Percentiles rank a stretch among this genome's conserved stretches.
Evolutionary conservation across 768 basidiomycete genomes (phyloP).

Genomic region (Gloeopeniophorella convolvens): DNA sequence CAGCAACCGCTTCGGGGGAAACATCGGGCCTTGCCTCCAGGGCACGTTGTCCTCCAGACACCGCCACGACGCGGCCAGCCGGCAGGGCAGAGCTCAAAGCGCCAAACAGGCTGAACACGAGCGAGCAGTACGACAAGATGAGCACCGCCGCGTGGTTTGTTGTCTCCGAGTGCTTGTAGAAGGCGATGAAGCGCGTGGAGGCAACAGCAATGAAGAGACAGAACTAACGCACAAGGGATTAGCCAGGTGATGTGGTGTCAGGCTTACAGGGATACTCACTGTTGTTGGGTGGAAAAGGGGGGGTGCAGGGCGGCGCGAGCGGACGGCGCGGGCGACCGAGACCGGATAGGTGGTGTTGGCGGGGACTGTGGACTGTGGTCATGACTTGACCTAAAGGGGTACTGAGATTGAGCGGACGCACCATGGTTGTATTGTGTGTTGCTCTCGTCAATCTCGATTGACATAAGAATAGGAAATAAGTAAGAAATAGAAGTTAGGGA

Average conservation of each 20-base stretch:
- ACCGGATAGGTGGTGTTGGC: conserved; percentile 5
- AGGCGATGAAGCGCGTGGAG: not conserved
- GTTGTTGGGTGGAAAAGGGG: conserved; percentile 2
- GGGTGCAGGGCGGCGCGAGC: not conserved
- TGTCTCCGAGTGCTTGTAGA: conserved; percentile 3
- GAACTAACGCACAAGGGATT: too few relatives aligned
- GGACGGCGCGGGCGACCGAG: conserved; percentile 7
- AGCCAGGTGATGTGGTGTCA: too few relatives aligned
- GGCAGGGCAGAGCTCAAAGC: not conserved
- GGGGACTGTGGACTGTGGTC: conserved; percentile 2
- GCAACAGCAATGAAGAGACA: not conserved
- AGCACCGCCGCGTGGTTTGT: not conserved
- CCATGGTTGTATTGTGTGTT: conserved; percentile 1
- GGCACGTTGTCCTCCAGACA: not conserved
- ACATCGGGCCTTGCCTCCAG: not conserved
- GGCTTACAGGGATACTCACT: not conserved
- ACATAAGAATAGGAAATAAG: conserved; percentile 13
- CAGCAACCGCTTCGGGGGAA: not conserved
- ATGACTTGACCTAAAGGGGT: not conserved
- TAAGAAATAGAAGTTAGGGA: not conserved
- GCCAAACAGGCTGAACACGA: conserved; percentile 14
- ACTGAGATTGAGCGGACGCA: not conserved
- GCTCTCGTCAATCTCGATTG: not conserved
- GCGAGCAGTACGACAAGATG: conserved; percentile 1
- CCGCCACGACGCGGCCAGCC: not conserved